Conservation (phyloP, 1,139 yeast genomes). For the Entelexis sorbosivorans region DNA sequence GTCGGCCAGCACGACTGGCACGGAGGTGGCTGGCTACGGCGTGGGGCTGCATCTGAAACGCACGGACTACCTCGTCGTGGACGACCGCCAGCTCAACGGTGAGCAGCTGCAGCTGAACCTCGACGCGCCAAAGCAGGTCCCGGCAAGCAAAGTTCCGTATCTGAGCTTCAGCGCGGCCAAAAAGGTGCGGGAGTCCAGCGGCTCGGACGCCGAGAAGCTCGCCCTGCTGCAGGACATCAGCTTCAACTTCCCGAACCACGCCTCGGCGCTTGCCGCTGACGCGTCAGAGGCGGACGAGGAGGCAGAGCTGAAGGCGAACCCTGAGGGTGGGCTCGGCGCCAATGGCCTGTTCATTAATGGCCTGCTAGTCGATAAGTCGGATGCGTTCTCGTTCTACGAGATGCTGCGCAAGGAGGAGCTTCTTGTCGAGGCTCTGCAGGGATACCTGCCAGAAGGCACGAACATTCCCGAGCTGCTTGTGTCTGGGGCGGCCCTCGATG, state of each 20-base stretch:
- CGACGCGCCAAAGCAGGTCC: slow-evolving; percentile 18
- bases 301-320: slow-evolving; percentile 6
- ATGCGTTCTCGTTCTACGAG: slow-evolving; percentile 28
- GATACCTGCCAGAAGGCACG: slow-evolving; percentile 5
- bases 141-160: slow-evolving; percentile 25
- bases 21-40: slow-evolving; percentile 47
- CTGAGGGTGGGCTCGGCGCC: slow-evolving; percentile 28
- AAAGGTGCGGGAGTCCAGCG: slow-evolving; percentile 21
- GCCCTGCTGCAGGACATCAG: slow-evolving; percentile 28
- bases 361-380: slow-evolving; percentile 23
- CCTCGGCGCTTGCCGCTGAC: slow-evolving; percentile 23
- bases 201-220: slow-evolving; percentile 24
- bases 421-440: background rate
- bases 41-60: slow-evolving; percentile 50
- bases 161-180: slow-evolving; percentile 31
- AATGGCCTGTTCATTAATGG: slow-evolving; percentile 34
- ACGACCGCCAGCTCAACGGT: slow-evolving; percentile 40
- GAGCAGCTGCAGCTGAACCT: slow-evolving; percentile 18
- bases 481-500: slow-evolving; percentile 9
- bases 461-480: slow-evolving; percentile 9
- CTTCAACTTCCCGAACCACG: slow-evolving; percentile 31
- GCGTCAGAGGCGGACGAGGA: slow-evolving; percentile 24
- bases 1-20: background rate
- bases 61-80: slow-evolving; percentile 53
- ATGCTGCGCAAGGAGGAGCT: slow-evolving; percentile 28